Evolutionary conservation across 169 alveolate species (phyloP).

Genomic region (Cryptosporidium parvum): DNA sequence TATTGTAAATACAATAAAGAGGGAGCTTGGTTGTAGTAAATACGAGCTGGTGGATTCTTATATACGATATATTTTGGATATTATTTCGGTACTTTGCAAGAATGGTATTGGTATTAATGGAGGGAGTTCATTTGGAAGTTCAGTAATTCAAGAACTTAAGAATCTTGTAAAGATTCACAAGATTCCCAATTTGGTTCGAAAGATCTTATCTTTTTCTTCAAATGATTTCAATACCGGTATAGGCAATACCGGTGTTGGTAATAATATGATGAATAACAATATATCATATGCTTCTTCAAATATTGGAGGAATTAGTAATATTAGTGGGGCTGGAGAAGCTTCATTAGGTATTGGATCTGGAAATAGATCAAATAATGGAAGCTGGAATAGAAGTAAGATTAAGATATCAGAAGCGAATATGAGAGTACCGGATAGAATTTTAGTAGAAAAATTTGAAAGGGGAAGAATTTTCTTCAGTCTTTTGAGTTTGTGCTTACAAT

Average conservation of each 20-base stretch:
- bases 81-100: constrained; percentile 3
- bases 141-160: constrained; percentile 10
- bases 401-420: neutral
- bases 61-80: constrained; percentile 7
- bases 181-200: neutral
- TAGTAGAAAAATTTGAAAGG: constrained; percentile 4
- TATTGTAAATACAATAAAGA: constrained; percentile 31
- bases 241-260: neutral
- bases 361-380: neutral
- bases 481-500: neutral
- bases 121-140: neutral
- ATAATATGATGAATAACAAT: neutral
- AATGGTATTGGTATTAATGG: constrained; percentile 11
- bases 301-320: neutral
- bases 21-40: constrained; percentile 9
- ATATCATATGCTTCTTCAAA: neutral
- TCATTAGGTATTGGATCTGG: neutral
- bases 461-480: constrained; percentile 3
- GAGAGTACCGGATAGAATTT: neutral
- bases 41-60: constrained; percentile 14
- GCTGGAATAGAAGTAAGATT: neutral
- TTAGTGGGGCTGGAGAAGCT: neutral
- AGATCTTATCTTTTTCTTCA: neutral
- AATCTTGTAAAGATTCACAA: neutral
- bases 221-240: neutral